Conservation (phyloP, 257 asterid species). For the Solanum pennellii region DNA sequence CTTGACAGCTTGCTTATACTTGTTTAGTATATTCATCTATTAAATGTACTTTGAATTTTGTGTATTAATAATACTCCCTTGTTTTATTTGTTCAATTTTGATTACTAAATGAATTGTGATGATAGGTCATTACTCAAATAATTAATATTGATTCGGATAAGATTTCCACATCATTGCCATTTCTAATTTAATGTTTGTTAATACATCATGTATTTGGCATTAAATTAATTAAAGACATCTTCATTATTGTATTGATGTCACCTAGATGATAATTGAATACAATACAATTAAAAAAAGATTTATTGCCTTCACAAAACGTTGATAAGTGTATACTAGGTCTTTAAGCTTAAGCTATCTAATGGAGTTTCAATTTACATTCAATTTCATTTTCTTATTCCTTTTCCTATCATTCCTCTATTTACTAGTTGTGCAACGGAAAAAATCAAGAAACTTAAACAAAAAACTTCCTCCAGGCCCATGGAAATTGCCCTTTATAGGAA, state of each 20-base stretch:
- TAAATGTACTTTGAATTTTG: too few species aligned
- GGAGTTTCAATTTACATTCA: neutral
- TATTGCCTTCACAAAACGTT: neutral
- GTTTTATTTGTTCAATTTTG: too few species aligned
- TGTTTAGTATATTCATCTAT: too few species aligned
- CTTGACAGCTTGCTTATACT: too few species aligned
- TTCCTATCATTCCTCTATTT: neutral
- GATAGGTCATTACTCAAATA: too few species aligned
- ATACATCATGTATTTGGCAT: neutral
- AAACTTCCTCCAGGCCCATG: neutral
- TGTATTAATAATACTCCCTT: too few species aligned
- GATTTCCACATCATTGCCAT: neutral
- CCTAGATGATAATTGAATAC: neutral
- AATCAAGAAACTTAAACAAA: neutral
- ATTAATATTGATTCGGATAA: neutral
- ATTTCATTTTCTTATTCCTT: neutral
- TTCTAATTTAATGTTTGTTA: neutral
- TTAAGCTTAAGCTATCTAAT: neutral
- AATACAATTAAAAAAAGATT: neutral
- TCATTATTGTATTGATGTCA: neutral
- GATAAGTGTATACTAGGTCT: neutral
- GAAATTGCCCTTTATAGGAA: constrained; percentile 14
- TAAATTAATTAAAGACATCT: neutral
- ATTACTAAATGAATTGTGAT: too few species aligned
- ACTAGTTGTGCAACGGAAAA: neutral